Evolutionary conservation across 805 yeast species (phyloP), one percentile per base, ranked within the genome.

Genomic region (Candida incommunis): DNA sequence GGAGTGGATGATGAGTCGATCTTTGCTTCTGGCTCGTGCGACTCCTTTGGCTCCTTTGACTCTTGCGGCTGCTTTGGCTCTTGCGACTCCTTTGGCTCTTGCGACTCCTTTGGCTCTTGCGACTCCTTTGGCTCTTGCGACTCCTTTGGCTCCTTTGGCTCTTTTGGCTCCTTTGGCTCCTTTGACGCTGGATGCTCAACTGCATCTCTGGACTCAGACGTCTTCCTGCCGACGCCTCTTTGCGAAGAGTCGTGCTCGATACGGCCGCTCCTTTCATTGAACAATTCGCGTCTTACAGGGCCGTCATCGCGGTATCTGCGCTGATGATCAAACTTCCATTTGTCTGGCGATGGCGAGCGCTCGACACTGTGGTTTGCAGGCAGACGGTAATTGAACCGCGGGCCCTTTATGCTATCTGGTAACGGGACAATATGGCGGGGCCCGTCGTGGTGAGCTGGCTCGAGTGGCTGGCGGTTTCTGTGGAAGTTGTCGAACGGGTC

Each of bases 291-390:
- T 9, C 20, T 7, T 11, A 16, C 37, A 31, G 37, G 37, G 18
- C 37, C 37, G 4, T 16, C 37, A 16, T 31, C 37, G 20, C 37
- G 37, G 37, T 31, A 31, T n/a, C 37, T 9, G 20, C 37, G 37
- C 37, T 31, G 37, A n/a, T 31, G 37, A n/a, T 31, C 37, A 16
- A 31, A 31, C 20, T 18, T 31, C 37, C 37, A 31, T 18, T 31
- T 31, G 4, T 31, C 37, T 11, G 37, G 37, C 18, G 37, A 31
- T n/a, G 37, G 37, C 20, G 37, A n/a, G 7, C 37, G 37, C 11
- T 31, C 37, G 7, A n/a, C 18, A 5, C 7, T 31, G 37, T 18
- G 11, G 37, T 31, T 18, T n/a, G 37, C 20, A 16, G 37, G 18
- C 37, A 31, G 18, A 16, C 37, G 37, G 37, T 31, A 31, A 18